Evolutionary conservation across 768 basidiomycete species (phyloP), one percentile per base, ranked within the genome.

Genomic region (Serendipita sp.): DNA sequence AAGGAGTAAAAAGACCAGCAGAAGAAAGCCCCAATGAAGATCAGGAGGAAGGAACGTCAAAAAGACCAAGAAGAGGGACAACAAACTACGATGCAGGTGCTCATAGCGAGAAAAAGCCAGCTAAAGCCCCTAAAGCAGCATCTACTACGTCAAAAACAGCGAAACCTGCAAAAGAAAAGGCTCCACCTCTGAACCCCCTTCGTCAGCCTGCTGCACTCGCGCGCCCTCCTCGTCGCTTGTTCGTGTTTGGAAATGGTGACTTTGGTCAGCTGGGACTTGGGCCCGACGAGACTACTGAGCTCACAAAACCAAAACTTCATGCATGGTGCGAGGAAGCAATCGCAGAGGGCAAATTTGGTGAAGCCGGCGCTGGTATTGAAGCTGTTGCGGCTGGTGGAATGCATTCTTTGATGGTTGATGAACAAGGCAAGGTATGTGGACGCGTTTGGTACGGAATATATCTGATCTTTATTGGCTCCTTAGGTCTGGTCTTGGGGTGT

Each of bases 251-350:
- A 4, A 85, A 74, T 16, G 93, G 92, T 32, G 93, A 95, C 74
- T 91, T 92, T 76, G 94, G 93, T 35, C 94, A 98, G 74, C 88
- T 96, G 70, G 96, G 94, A 36, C 82, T 95, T 78, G 95, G 95
- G 44, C 83, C 84, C 3, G 83, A 85, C 68, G 71, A 76, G 58
- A 76, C 91, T 36, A 83, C 78, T 65, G 91, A 95, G 73, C 79
- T 87, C 65, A 75, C 79, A 63, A 86, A 85, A 68, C 93, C 93
- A 7, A 85, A 81, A 70, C 65, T 85, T 65, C 92, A 90, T 72
- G 67, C 74, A 0, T 90, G 87, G 85, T 80, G 89, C 28, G 85
- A 91, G 69, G 77, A 84, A 70, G 82, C 86, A 73, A 89, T 91
- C 13, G 76, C 81, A 65, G 78, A 85, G 47, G 89, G 84, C 8